Conservation (phyloP, 352 stramenopile genomes). For the Phytophthora palmivora region DNA sequence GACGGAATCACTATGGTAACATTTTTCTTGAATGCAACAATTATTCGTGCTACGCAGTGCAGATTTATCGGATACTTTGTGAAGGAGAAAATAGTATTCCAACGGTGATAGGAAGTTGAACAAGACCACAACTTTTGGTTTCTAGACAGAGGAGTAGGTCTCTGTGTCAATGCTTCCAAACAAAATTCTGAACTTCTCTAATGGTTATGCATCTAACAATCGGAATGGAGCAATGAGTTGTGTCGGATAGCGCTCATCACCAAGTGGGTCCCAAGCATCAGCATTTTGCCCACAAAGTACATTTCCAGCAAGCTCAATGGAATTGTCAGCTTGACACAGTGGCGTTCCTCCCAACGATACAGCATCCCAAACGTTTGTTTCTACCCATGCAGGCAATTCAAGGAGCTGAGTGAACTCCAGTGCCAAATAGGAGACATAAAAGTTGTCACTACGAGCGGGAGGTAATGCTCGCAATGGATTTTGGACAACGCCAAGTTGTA, state of each 20-base stretch:
- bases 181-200: neutral
- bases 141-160: too few relatives aligned
- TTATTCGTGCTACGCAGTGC: too few relatives aligned
- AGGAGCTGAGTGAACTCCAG: conserved; percentile 41
- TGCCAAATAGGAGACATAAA: conserved; percentile 39
- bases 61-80: too few relatives aligned
- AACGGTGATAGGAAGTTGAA: too few relatives aligned
- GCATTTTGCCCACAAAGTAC: conserved; percentile 12
- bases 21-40: too few relatives aligned
- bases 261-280: conserved; percentile 22
- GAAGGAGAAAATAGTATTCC: too few relatives aligned
- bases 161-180: too few relatives aligned
- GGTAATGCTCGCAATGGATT: conserved; percentile 43
- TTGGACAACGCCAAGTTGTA: conserved; percentile 34
- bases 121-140: too few relatives aligned
- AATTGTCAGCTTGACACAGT: conserved; percentile 1
- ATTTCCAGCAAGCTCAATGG: conserved; percentile 1
- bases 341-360: conserved; percentile 18
- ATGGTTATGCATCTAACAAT: conserved; percentile 16
- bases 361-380: conserved; percentile 16
- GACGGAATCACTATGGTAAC: too few relatives aligned
- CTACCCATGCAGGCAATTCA: conserved; percentile 38
- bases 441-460: conserved; percentile 6
- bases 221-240: conserved; percentile 2
- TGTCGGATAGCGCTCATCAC: conserved; percentile 36